These are phyloP conservation scores for Pestalotiopsis sp. DNA, from an alignment of 2,329 filamentous ascomycete genomes.

Conservation along the genomic window DNA sequence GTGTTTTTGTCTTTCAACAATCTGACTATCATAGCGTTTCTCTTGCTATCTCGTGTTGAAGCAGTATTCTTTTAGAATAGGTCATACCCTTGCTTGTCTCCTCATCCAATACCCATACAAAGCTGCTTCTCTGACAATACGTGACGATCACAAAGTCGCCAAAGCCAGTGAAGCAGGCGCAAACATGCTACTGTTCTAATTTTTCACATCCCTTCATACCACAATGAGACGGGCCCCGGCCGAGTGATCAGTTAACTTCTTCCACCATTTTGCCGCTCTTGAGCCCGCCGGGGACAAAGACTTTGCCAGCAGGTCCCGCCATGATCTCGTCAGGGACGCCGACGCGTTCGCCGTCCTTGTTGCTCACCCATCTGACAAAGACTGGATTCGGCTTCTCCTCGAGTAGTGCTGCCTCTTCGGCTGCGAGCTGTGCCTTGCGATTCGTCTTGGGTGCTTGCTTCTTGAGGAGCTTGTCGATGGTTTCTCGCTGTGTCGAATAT, in stretches of 20 bases:
- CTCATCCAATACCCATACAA: neutral
- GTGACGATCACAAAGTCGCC: neutral
- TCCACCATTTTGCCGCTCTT: slow-evolving; percentile 53
- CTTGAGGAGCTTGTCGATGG: slow-evolving; percentile 86
- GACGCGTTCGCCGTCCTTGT: slow-evolving; percentile 61
- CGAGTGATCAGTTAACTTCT: slow-evolving; percentile 39
- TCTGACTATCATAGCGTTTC: neutral
- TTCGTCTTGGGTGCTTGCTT: slow-evolving; percentile 80
- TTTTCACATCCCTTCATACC: neutral
- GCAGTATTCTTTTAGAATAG: no score
- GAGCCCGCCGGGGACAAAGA: slow-evolving; percentile 49
- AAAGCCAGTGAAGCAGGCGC: neutral
- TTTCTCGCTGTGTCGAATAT: slow-evolving; percentile 67
- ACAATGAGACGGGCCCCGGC: neutral
- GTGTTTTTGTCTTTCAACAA: neutral
- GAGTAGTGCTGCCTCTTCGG: slow-evolving; percentile 50
- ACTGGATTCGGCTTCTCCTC: slow-evolving; percentile 57
- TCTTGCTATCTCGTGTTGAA: no score
- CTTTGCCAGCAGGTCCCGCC: slow-evolving; percentile 58
- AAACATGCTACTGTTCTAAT: neutral
- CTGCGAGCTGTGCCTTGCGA: slow-evolving; percentile 48
- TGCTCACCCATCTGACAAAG: slow-evolving; percentile 73
- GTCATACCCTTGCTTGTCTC: neutral
- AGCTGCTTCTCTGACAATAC: neutral
- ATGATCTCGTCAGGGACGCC: slow-evolving; percentile 71